These are phyloP conservation scores for Botrytis galanthina DNA, from an alignment of 2,329 filamentous ascomycete species.

Conservation along the genomic window DNA sequence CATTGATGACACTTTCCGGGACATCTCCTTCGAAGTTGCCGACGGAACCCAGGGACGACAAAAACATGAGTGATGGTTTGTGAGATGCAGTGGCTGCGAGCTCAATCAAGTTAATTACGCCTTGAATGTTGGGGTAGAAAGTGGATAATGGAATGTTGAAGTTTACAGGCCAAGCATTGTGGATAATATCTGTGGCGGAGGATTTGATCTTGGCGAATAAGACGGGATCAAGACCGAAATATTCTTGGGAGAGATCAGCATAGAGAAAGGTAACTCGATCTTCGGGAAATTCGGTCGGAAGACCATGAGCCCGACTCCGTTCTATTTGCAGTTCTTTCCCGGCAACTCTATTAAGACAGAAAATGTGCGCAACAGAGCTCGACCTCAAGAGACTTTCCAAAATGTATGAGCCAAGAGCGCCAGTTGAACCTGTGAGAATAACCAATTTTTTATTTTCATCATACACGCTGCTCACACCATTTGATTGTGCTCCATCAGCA, in stretches of 20 bases:
- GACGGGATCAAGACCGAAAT: slow-evolving; percentile 46
- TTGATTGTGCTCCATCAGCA: too few relatives aligned
- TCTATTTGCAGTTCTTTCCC: slow-evolving; percentile 8
- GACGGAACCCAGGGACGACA: slow-evolving; percentile 33
- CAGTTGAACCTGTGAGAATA: slow-evolving; percentile 49
- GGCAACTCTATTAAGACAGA: slow-evolving; percentile 47
- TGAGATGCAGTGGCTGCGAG: slow-evolving; percentile 17
- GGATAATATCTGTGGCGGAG: slow-evolving; percentile 24
- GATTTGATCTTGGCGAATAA: slow-evolving; percentile 17
- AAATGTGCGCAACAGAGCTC: slow-evolving; percentile 41
- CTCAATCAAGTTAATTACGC: slow-evolving; percentile 41
- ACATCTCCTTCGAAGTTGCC: slow-evolving; percentile 30
- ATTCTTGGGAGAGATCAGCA: slow-evolving; percentile 46
- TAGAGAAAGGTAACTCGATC: slow-evolving; percentile 47
- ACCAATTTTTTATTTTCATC: slow-evolving; percentile 14
- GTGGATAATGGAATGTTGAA: slow-evolving; percentile 37
- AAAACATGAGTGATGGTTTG: slow-evolving; percentile 28
- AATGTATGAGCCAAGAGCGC: slow-evolving; percentile 49
- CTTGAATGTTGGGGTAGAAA: slow-evolving; percentile 41
- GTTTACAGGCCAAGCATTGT: slow-evolving; percentile 42
- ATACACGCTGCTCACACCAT: too few relatives aligned
- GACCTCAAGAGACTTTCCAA: slow-evolving; percentile 41
- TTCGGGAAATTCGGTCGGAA: background rate
- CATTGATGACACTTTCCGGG: background rate
- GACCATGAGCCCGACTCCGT: slow-evolving; percentile 20